Base-by-base conservation (phyloP, 2,329 filamentous ascomycete species). In the Sphaerulina musiva region DNA sequence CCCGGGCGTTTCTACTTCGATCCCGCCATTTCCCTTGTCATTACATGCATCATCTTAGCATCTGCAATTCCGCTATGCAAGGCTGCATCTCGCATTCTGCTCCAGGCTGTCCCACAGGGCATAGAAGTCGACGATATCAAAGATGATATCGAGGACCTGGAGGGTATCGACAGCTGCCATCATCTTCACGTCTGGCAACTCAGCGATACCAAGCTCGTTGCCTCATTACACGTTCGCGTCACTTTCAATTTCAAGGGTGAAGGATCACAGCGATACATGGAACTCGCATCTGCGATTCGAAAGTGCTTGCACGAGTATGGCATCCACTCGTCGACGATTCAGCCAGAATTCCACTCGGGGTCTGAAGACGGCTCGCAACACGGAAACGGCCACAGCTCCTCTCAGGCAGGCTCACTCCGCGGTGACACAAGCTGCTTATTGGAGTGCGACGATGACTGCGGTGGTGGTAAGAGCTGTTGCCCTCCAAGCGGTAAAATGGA, bases 141-240 rank as follows among this genome's bases (percentile, higher is more conserved):
- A 62, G 85, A 92, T 61, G 93, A 98, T 69, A 95, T 98, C 51
- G 82, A 91, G 67, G 75, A 81, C 12, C 82, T 98, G 5, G 86
- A 87, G 0, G 91, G 91, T 41, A 87, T 98, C 46, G 77, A 93
- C 57, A 89, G 87, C 69, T 95, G 90, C 67, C 93, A 98, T 72
- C 92, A 98, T 70, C 80, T 98, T 20, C 93, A 98, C 69, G 90
- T 98, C 58, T 98, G 93, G 93, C 92, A 97, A 71, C 80, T 98
- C 34, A 95, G 87, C 12, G 92, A 97, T 68, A 93, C 90, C 49
- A 95, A 96, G 75, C 78, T 95, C 34, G 86, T 98, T 38, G 92
- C 93, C 10, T 93, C 87, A 9, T 82, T 98, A 72, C 93, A 98
- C 68, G 85, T 98, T 43, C 89, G 95, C 70, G 86, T 98, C 20